Base-by-base conservation (phyloP, 352 stramenopile genomes). In the Aphanomyces stellatus region DNA sequence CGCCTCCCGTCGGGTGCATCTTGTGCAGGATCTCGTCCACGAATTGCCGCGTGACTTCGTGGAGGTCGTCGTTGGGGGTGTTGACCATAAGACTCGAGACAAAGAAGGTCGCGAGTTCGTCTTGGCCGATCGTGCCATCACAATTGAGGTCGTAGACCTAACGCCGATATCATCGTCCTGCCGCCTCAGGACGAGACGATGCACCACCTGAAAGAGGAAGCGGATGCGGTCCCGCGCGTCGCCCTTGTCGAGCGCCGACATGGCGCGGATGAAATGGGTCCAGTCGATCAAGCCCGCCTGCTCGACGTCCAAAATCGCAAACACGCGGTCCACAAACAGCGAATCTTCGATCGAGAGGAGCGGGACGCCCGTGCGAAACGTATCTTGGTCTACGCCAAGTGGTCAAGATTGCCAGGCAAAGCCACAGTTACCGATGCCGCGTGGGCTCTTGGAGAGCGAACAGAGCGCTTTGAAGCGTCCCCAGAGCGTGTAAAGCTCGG, bases 281-380 rank as follows among this genome's bases (percentile, higher is more conserved):
- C 82, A 91, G 35, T 91, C 80, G 22, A 91, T 73, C 31, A 79
- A 75, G 4, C 79, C 80, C 0, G 79, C 87, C 22, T 80, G 70
- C 34, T 91, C 80, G 0, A 73, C 73, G 51, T 90, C 82, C 3
- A 91, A 72, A 3, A 88, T 82, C 15, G 81, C 63, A 46, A 88
- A 90, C 4, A 88, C 77, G 25, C 82, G 76, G 57, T 91, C 79
- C 10, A 90, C 75, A 62, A 91, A 91, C 66, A 87, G 75, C n/a
- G 83, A 64, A 40, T 91, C 82, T 69, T 91, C 82, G 11, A 82
- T 71, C 0, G 71, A 81, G 10, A 91, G 69, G 57, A 88, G 72
- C 2, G 82, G 81, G 1, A 91, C 70, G 2, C 78, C 78, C 30
- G 78, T 78, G 17, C 79, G 74, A 37, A 91, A 85, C 10, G 81